Conservation (phyloP, 257 asterid genomes). For the Solanum appendiculatum region DNA sequence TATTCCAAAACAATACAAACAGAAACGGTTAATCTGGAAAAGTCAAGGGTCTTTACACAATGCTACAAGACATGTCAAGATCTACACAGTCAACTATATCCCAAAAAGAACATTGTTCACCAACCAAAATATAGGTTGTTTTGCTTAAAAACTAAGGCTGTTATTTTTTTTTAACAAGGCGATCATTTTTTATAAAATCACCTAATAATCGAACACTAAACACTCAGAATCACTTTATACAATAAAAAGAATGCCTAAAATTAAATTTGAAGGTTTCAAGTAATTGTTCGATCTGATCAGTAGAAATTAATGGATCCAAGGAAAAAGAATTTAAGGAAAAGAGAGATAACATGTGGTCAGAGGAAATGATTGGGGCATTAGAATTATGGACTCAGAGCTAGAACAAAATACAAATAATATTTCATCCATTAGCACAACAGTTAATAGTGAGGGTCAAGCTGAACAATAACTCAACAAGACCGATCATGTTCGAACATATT, state of each 20-base stretch:
- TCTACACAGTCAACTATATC: background rate
- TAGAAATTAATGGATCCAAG: background rate
- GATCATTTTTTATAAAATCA: background rate
- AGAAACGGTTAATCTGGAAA: background rate
- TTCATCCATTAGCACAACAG: background rate
- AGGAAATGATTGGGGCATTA: background rate
- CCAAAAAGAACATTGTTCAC: background rate
- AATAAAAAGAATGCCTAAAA: background rate
- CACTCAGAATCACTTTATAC: background rate
- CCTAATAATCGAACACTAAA: background rate
- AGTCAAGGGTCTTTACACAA: background rate
- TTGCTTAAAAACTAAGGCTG: background rate
- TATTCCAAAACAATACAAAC: background rate
- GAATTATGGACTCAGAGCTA: background rate
- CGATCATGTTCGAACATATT: background rate
- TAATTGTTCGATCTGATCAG: background rate
- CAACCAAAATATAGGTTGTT: background rate
- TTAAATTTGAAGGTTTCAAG: background rate
- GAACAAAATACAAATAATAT: background rate
- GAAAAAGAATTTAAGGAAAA: background rate
- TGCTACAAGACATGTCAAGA: background rate
- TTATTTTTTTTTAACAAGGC: background rate
- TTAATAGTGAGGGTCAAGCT: background rate
- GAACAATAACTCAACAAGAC: background rate
- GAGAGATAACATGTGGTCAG: background rate